Evolutionary conservation across 192 early-diverging fungal genomes (phyloP).

Genomic region (Coemansia sp.): DNA sequence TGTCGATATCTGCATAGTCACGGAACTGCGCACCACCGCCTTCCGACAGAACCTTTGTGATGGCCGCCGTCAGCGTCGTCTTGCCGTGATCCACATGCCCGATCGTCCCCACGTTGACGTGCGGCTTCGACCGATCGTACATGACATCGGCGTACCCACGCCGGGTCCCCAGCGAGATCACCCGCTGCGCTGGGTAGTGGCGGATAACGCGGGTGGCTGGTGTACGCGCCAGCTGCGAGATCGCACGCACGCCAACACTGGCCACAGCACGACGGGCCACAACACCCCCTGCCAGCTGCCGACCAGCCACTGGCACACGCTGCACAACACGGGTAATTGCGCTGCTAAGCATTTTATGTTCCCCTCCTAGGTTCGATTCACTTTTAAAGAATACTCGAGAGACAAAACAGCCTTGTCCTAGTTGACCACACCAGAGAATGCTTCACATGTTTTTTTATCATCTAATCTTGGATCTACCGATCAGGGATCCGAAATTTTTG

Average conservation of each 20-base stretch:
- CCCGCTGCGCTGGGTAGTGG: too few species aligned
- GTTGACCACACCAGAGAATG: too few species aligned
- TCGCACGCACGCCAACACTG: conserved; percentile 12
- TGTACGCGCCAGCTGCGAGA: conserved; percentile 19
- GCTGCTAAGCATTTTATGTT: conserved; percentile 46
- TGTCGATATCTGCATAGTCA: conserved; percentile 96
- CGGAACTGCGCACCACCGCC: conserved; percentile 82
- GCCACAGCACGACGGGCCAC: conserved; percentile 2
- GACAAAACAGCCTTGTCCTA: too few species aligned
- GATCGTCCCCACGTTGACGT: conserved; percentile 98
- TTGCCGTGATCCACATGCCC: conserved; percentile 99
- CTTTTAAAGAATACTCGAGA: too few species aligned
- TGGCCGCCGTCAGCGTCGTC: conserved; percentile 97
- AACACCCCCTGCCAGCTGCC: too few species aligned
- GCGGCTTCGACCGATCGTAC: conserved; percentile 84
- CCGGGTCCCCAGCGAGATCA: too few species aligned
- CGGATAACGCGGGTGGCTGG: background rate
- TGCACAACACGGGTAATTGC: conserved; percentile 24
- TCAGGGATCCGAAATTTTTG: too few species aligned
- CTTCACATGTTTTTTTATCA: too few species aligned
- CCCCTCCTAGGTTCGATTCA: too few species aligned
- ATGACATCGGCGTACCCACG: conserved; percentile 54
- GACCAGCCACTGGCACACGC: background rate
- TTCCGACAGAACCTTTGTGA: conserved; percentile 88
- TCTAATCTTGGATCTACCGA: too few species aligned